These are phyloP conservation scores for Astragalus glycyphyllos DNA, from an alignment of 306 rosid species.

Conservation along the genomic window DNA sequence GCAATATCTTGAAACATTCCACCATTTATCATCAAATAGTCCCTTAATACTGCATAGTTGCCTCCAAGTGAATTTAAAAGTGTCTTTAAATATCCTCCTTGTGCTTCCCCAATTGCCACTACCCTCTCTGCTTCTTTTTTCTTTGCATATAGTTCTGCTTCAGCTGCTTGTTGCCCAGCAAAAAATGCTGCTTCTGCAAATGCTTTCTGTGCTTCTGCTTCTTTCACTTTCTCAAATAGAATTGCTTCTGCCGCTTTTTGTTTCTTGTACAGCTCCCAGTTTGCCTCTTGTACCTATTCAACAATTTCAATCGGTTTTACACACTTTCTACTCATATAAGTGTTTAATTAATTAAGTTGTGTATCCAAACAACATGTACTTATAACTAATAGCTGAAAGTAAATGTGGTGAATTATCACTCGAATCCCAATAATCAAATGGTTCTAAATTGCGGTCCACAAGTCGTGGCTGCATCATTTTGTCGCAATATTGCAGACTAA, in stretches of 20 bases:
- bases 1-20: slow-evolving; percentile 52
- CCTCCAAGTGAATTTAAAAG: slow-evolving; percentile 44
- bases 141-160: slow-evolving; percentile 46
- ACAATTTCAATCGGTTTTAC: background rate
- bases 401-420: too few species aligned
- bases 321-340: too few species aligned
- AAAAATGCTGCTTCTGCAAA: slow-evolving; percentile 43
- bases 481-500: too few species aligned
- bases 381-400: too few species aligned
- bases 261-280: slow-evolving; percentile 44
- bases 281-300: slow-evolving; percentile 53
- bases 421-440: too few species aligned
- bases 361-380: too few species aligned
- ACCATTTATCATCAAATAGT: slow-evolving; percentile 44
- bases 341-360: too few species aligned
- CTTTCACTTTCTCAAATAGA: slow-evolving; percentile 45
- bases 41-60: slow-evolving; percentile 36
- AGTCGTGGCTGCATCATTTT: too few species aligned
- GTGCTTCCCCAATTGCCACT: slow-evolving; percentile 41
- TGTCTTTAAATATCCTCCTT: slow-evolving; percentile 36
- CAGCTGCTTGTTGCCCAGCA: slow-evolving; percentile 40
- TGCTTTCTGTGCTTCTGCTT: slow-evolving; percentile 46
- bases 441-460: too few species aligned
- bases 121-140: slow-evolving; percentile 50
- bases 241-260: slow-evolving; percentile 49